Evolutionary conservation across 2,329 filamentous ascomycete genomes (phyloP), one percentile per base, ranked within the genome.

Genomic region (Alternaria sp.): DNA sequence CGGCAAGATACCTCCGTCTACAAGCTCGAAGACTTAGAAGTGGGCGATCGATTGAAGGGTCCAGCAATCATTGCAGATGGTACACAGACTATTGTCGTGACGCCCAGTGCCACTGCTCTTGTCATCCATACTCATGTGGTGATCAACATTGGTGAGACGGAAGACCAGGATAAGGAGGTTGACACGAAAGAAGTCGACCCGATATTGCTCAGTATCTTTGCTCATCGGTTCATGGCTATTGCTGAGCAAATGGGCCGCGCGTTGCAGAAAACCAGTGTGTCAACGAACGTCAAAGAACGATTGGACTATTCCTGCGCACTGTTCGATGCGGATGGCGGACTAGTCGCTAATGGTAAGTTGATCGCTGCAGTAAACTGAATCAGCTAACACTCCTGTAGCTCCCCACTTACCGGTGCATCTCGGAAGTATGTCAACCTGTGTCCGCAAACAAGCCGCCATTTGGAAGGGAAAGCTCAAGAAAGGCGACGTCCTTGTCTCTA

Each of bases 31-130:
- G 87, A 93, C 62, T 83, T 97, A 11, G 82, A 84, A 1, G 84
- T 92, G 6, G 93, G 93, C 3, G 89, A 93, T 64, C 87, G 88
- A 19, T 84, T 97, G 57, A 83, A 85, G 52, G 94, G 94, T 0
- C 94, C 94, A 1, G 93, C 93, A 0, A 92, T 97, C 80, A 86
- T 97, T 61, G 93, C 93, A 3, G 94, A 95, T 74, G 91, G 91
- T 9, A 94, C 92, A 1, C 95, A 97, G 80, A 98, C 95, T 0
- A 96, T 98, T 66, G 92, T 97, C 0, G 89, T 97, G 3, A 92
- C 92, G 0, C 95, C 94, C 0, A 87, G 87, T 28, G 88, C 93
- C 3, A 88, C 88, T 21, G 95, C 94, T 0, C 81, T 93, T 23
- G 85, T 97, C 30, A 89, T 97, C 17, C 86, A 93, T 66, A 97